Base-by-base conservation (phyloP, 2,329 filamentous ascomycete genomes). In the Xylariaceae sp. region DNA sequence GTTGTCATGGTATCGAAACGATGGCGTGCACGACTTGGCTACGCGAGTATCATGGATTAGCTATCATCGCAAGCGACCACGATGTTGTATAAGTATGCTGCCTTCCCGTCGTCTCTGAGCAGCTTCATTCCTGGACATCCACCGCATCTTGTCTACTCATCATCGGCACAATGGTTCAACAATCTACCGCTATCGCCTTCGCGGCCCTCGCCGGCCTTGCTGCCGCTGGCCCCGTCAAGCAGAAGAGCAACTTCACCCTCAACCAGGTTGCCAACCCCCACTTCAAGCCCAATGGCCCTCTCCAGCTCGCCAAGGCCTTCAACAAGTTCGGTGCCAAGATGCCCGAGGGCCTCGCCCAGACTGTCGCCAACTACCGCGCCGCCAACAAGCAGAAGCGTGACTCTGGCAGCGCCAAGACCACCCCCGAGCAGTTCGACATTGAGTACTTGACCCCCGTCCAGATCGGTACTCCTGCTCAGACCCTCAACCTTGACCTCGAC, bases 401-500 rank as follows among this genome's bases (percentile, higher is more conserved):
- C 58, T 66, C 62, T 39, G 70, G 71, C 55, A 69, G 65, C 52
- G 70, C 62, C 15, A 64, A 57, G 23, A 63, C 67, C 49, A 68
- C 62, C 9, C 71, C 70, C 9, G 69, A 71, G 59, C 51, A 69
- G 51, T 65, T 68, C 59, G 71, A 73, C 45, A 64, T 66, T 48
- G 67, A 72, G 57, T 73, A 73, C 60, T 54, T 72, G 49, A 69
- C 68, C 18, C 70, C 70, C 47, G 70, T 73, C 44, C 56, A 62
- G 11, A 72, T 73, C 54, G 71, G 71, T 47, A 73, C 70, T 4
- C 71, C 71, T n/a, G 64, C 68, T 13, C 69, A 73, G 68, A 59
- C 56, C n/a, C 64, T 73, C 18, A 72, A 72, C 65, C 63, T 73
- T 0, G 71, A 73, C 62, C 71, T 74, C 60, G 72, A 74, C 64